Evolutionary conservation across 768 basidiomycete species (phyloP), one percentile per base, ranked within the genome.

Genomic region (Termitomyces sp.): DNA sequence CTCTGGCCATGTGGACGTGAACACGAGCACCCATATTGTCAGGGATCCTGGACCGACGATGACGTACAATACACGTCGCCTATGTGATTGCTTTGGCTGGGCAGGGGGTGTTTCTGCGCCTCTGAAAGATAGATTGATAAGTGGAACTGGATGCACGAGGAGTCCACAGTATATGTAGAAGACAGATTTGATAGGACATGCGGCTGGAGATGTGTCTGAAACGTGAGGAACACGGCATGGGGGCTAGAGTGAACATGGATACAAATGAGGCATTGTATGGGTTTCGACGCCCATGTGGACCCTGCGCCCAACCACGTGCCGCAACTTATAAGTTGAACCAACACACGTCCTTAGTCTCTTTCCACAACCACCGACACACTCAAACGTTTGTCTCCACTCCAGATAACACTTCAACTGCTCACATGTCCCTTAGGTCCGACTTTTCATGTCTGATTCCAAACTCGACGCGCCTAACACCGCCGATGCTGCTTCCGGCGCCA

Each of bases 391-490:
- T 64, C 24, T 43, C 30, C 24, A 12, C 42, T 47, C 35, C 64
- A 54, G 53, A 57, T 53, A 48, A 45, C 26, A 38, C 42, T 36
- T 33, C 24, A 45, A 6, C 26, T 56, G 45, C 59, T 60, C 49
- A 59, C 53, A 58, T 58, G 57, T 54, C 52, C 56, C 38, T 43
- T 10, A 59, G 55, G 40, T 61, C 56, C 9, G 14, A 30, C 42
- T 56, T 24, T 26, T 50, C 61, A 84, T 85, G 83, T 69, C 79
- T 56, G 82, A 83, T 33, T 24, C 53, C 61, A 84, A 82, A 73
- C 69, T 77, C 70, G 84, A 87, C 70, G 80, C 78, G 67, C 79
- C 78, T 57, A 81, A 78, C 28, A 80, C 83, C 58, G 77, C 79
- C 65, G 84, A 87, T 63, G 72, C 79, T 55, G 73, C 72, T 61